phyloP scores from a whole-genome alignment of 2,329 filamentous ascomycete genomes.

The Chaetothyriales sp. region DNA sequence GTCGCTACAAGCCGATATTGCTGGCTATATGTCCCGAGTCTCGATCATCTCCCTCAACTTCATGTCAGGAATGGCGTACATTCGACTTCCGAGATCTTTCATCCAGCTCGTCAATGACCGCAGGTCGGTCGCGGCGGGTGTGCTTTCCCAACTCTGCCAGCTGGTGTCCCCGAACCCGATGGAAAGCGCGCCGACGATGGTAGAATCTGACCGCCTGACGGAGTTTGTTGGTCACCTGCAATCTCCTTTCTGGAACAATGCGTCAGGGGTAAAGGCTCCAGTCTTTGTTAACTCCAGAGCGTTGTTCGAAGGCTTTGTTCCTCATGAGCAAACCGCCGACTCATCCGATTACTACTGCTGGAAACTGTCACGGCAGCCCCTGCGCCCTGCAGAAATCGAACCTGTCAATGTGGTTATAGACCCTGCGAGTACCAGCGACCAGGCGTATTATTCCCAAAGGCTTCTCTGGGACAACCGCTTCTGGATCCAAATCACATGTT shows the following conservation, averaged over 20 bases:
- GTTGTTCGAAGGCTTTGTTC: neutral
- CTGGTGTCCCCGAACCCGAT: neutral
- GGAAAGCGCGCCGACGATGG: neutral
- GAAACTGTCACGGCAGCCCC: slow-evolving; percentile 9
- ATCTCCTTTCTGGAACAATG: slow-evolving; percentile 2
- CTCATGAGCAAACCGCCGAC: slow-evolving; percentile 2
- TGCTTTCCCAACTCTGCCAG: slow-evolving; percentile 8
- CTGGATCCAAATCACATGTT: slow-evolving; percentile 9
- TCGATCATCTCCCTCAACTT: slow-evolving; percentile 7
- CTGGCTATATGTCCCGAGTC: neutral
- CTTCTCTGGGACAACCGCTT: slow-evolving; percentile 13
- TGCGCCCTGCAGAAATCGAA: slow-evolving; percentile 6
- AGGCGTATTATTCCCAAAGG: neutral
- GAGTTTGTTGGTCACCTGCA: slow-evolving; percentile 6
- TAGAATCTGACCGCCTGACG: neutral
- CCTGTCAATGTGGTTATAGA: slow-evolving; percentile 2
- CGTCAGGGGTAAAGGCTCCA: slow-evolving; percentile 1
- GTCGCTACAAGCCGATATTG: neutral
- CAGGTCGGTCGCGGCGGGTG: slow-evolving; percentile 5
- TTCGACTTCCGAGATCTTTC: slow-evolving; percentile 5
- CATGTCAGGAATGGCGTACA: slow-evolving; percentile 7
- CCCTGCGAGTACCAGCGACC: neutral
- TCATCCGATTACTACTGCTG: neutral
- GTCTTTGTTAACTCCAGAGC: neutral
- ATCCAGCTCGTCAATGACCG: slow-evolving; percentile 2